Conservation (phyloP, 495 filamentous ascomycete species). For the Bacidia rubella region DNA sequence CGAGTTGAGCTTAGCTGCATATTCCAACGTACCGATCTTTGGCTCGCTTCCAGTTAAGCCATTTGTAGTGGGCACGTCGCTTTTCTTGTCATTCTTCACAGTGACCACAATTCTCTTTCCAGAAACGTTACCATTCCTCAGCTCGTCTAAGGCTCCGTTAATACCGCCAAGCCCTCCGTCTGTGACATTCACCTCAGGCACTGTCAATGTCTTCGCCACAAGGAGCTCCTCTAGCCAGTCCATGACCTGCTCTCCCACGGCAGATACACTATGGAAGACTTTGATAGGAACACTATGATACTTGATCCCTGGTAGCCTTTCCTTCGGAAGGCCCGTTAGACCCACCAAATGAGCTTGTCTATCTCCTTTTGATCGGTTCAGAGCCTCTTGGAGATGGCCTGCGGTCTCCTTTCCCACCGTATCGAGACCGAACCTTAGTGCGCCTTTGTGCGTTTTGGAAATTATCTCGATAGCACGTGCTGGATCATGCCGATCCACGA, state of each 20-base stretch:
- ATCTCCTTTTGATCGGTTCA: conserved; percentile 21
- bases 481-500: conserved; percentile 48
- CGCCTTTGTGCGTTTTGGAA: conserved; percentile 34
- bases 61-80: background rate
- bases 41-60: background rate
- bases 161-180: conserved; percentile 46
- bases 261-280: conserved; percentile 46
- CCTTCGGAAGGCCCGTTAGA: conserved; percentile 47
- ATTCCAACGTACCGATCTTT: conserved; percentile 6
- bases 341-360: conserved; percentile 43
- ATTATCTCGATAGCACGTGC: conserved; percentile 48
- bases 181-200: conserved; percentile 45
- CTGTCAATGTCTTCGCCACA: conserved; percentile 29
- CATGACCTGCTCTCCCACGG: conserved; percentile 41
- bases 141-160: conserved; percentile 45
- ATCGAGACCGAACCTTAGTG: conserved; percentile 49
- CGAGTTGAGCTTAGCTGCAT: conserved; percentile 21
- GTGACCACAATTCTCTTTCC: conserved; percentile 48
- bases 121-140: conserved; percentile 42
- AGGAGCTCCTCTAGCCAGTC: conserved; percentile 48
- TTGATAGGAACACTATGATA: conserved; percentile 56
- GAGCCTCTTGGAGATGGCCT: conserved; percentile 31
- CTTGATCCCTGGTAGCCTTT: conserved; percentile 28
- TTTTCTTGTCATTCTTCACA: conserved; percentile 5
- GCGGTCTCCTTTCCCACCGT: conserved; percentile 47